Conservation (phyloP, 768 basidiomycete species). For the Lactarius sp. region DNA sequence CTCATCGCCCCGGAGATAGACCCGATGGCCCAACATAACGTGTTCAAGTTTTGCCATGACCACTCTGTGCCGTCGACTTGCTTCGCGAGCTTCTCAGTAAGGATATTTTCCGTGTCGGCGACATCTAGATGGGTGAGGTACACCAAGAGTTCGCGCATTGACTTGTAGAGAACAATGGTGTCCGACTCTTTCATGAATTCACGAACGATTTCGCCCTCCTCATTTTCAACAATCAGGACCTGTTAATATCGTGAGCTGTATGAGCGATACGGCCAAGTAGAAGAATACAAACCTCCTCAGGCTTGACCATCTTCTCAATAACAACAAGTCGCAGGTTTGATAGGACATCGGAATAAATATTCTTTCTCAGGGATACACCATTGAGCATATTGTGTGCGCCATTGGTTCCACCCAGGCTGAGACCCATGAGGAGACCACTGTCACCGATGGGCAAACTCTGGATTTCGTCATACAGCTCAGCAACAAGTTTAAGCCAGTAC, state of each 20-base stretch:
- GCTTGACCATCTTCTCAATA: conserved; percentile 99
- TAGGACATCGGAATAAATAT: conserved; percentile 92
- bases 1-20: conserved; percentile 99
- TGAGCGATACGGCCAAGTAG: conserved; percentile 12
- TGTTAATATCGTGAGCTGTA: conserved; percentile 32
- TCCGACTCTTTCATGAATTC: conserved; percentile 99
- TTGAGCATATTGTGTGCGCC: conserved; percentile 63
- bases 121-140: conserved; percentile 98
- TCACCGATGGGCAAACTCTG: conserved; percentile 87
- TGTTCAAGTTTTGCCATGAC: conserved; percentile 99
- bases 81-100: conserved; percentile 95
- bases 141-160: conserved; percentile 95
- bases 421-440: conserved; percentile 79
- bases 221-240: conserved; percentile 98
- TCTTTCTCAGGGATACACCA: conserved; percentile 81
- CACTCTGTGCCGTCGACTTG: conserved; percentile 98
- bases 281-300: conserved; percentile 73
- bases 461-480: conserved; percentile 96
- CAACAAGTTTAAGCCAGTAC: conserved; percentile 94
- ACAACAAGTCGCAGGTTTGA: conserved; percentile 93
- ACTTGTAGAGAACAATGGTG: conserved; percentile 98
- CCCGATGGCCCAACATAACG: conserved; percentile 99
- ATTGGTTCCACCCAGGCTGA: conserved; percentile 71
- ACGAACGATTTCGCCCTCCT: conserved; percentile 98
- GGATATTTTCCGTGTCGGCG: conserved; percentile 90